Evolutionary conservation across 805 yeast genomes (phyloP), one percentile per base, ranked within the genome.

Genomic region (Komagataella kurtzmanii): DNA sequence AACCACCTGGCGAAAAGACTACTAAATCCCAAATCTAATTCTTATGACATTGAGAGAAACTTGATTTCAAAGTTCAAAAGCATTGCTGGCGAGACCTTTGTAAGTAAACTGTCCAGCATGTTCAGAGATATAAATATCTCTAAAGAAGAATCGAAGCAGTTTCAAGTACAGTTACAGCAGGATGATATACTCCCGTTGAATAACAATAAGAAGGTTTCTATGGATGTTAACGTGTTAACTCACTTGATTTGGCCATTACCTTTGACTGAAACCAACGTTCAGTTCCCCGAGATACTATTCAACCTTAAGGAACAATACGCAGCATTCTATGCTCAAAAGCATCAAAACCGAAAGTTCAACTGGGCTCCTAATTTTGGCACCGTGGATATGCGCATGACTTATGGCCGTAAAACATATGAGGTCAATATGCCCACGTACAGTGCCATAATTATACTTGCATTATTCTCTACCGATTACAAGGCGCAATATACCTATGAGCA

Each of bases 321-420:
- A 53, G 60, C 63, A 6, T 79, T 70, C 57, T 86, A 85, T 57
- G 55, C 62, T 3, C 63, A 69, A 2, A 67, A 73, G 46, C 81
- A 80, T 58, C 72, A 66, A 50, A 85, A 88, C 7, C 70, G 95
- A 56, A 71, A 69, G 49, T 62, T 85, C 48, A 69, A 68, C 7
- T 93, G 97, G 97, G 82, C 88, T 44, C 87, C 90, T 21, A 81
- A 81, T 56, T 77, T 87, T 60, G 96, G 97, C 5, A 79, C 87
- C 5, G 82, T 88, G 53, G 97, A 90, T 59, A 72, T 91, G 51
- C 73, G 85, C 50, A 81, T 85, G 58, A 74, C 81, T 43, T 85
- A 83, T 57, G 81, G 83, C 4, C 75, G 80, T 36, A 76, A 79
- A 49, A 76, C 83, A 1, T 90, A 91, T 60, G 90, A 86, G 53